A percentile compares a stretch with the other conserved stretches of the same genome.
Conservation (phyloP, 2,329 filamentous ascomycete genomes). For the Xylariaceae sp. region DNA sequence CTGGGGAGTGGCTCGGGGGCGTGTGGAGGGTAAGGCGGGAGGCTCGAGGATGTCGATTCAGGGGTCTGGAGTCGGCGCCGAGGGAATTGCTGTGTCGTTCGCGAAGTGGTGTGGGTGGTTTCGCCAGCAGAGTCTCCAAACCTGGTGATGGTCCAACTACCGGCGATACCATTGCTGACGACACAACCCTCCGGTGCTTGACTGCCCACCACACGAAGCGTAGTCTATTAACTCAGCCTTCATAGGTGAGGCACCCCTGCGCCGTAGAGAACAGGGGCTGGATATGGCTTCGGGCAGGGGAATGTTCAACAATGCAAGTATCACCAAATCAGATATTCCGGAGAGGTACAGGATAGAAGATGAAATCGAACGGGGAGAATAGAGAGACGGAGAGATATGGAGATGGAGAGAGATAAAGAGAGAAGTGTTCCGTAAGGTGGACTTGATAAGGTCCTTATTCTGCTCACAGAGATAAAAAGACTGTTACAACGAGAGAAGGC, state of each 20-base stretch:
- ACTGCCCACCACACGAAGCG: conserved; percentile 24
- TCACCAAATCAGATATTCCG: neutral
- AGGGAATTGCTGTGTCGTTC: conserved; percentile 37
- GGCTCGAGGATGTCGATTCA: conserved; percentile 37
- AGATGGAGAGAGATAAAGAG: neutral
- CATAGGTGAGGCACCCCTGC: conserved; percentile 19
- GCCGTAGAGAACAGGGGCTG: conserved; percentile 2
- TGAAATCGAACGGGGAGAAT: neutral
- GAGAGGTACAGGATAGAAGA: too few relatives aligned
- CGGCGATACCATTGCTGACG: conserved; percentile 38
- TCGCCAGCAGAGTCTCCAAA: conserved; percentile 50
- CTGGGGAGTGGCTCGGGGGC: conserved; percentile 47
- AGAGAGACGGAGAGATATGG: neutral
- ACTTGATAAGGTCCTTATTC: neutral
- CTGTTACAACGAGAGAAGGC: too few relatives aligned
- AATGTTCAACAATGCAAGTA: neutral
- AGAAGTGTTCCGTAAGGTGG: too few relatives aligned
- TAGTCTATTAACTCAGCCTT: conserved; percentile 11
- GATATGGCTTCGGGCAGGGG: neutral
- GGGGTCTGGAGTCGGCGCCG: conserved; percentile 35
- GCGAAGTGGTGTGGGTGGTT: conserved; percentile 64
- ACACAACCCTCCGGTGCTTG: conserved; percentile 24
- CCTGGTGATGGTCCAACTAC: conserved; percentile 34
- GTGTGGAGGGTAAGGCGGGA: conserved; percentile 43
- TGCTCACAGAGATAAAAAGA: neutral